Base-by-base conservation (phyloP, 208 protist genomes). In the Wallacemonas rigidus region DNA sequence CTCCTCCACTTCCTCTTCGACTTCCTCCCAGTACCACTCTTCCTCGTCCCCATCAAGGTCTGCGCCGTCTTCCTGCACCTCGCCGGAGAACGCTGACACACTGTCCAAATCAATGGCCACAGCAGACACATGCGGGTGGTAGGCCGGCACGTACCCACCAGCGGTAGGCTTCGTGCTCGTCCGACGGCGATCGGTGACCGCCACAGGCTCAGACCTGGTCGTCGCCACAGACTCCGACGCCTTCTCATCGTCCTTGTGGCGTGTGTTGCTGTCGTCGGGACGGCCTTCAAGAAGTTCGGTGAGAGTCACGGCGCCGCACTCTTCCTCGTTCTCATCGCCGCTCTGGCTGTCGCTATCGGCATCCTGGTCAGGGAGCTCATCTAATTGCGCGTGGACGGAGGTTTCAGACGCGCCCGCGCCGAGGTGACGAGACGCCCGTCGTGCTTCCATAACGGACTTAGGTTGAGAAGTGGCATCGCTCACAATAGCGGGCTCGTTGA, bases 1-100 rank as follows among this genome's bases (percentile, higher is more conserved):
- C 35, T 72, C 68, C 54, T 72, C 68, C 15, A 72, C 44, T 17
- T 72, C 68, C 54, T 63, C 55, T 41, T 72, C 68, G 43, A 63
- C 54, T 3, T 72, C 68, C 54, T 72, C 68, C 68, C 43, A 56
- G 68, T 62, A 56, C 43, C 43, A 60, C 51, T 56, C 55, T 17
- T 63, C 60, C 26, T 65, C 60, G 6, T 65, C 60, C 12, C 26
- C 60, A 3, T 65, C 38, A 8, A 53, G 15, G 38, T 26, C 8
- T 5, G 14, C 4, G 6, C 7, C 60, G 26, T 39, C 17, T 4
- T 45, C 57, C 57, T 44, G 12, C 17, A 26, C 11, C 39, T 65
- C 60, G 5, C 60, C 60, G 3, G 60, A 65, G 60, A 39, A 65
- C 0, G 60, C 60, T 3, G 60, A 65, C 38, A 65, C 43, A 35